Conservation (phyloP, 305 asterid species). For the Salvia sclarea region DNA sequence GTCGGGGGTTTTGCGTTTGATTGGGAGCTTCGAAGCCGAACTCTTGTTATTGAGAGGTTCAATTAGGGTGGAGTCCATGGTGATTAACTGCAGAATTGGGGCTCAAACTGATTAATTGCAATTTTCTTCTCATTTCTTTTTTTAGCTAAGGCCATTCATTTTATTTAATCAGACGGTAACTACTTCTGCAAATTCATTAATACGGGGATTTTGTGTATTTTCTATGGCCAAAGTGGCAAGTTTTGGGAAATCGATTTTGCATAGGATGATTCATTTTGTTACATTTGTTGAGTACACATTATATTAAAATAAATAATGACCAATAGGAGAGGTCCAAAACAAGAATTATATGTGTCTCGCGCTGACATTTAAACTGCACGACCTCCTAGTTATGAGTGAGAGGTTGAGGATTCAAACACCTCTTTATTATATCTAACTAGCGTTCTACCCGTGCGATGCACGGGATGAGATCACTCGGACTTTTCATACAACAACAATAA, state of each 20-base stretch:
- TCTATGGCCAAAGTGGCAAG: neutral
- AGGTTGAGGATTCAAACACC: too few relatives aligned
- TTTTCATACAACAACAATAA: too few relatives aligned
- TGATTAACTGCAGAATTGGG: conserved; percentile 35
- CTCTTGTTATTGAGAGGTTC: conserved; percentile 31
- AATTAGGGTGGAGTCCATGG: conserved; percentile 64
- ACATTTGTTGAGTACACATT: too few relatives aligned
- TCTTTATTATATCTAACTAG: too few relatives aligned
- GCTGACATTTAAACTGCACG: too few relatives aligned
- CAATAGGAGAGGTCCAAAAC: neutral
- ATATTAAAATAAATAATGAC: neutral
- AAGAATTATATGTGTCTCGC: too few relatives aligned
- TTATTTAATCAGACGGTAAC: neutral
- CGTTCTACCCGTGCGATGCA: too few relatives aligned
- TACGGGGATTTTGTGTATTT: neutral
- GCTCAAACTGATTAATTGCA: conserved; percentile 30
- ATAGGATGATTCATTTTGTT: too few relatives aligned
- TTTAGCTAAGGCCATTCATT: neutral
- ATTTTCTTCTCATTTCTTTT: neutral
- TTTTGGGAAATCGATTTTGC: neutral
- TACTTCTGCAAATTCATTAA: neutral
- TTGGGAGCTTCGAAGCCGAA: conserved; percentile 66
- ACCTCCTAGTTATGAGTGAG: too few relatives aligned
- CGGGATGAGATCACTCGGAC: too few relatives aligned
- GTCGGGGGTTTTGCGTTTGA: conserved; percentile 77